Percentiles rank a stretch among this genome's conserved stretches.
phyloP scores from a whole-genome alignment of 306 rosid species.

The Vicia faba region DNA sequence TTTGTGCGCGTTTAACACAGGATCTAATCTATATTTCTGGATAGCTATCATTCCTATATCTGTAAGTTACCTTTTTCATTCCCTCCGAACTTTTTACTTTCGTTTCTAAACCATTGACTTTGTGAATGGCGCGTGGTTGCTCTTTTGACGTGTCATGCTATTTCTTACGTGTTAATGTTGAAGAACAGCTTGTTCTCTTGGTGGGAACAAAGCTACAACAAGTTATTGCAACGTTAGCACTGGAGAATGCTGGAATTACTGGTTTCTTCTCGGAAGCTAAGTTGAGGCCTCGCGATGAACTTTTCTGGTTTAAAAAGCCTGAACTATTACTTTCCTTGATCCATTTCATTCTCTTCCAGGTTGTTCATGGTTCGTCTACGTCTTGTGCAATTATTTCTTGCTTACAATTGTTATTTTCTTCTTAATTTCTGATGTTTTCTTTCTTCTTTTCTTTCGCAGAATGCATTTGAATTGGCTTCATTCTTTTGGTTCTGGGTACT shows the following conservation, averaged over 20 bases:
- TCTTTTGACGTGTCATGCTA: slow-evolving; percentile 17
- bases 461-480: slow-evolving; percentile 95
- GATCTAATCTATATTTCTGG: slow-evolving; percentile 98
- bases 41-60: slow-evolving; percentile 84
- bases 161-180: slow-evolving; percentile 36
- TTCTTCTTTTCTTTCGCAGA: slow-evolving; percentile 55
- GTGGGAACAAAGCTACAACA: slow-evolving; percentile 95
- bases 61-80: slow-evolving; percentile 54
- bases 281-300: slow-evolving; percentile 93
- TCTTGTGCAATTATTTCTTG: slow-evolving; percentile 28
- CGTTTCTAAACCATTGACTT: slow-evolving; percentile 7
- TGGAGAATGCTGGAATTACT: slow-evolving; percentile 83
- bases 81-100: slow-evolving; percentile 1
- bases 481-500: slow-evolving; percentile 99
- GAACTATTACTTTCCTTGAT: slow-evolving; percentile 85
- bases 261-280: slow-evolving; percentile 57
- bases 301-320: slow-evolving; percentile 97
- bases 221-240: slow-evolving; percentile 85
- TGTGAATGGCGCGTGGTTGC: slow-evolving; percentile 10
- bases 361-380: slow-evolving; percentile 37
- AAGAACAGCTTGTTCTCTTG: slow-evolving; percentile 80
- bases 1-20: slow-evolving; percentile 47
- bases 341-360: slow-evolving; percentile 98
- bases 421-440: slow-evolving; percentile 21
- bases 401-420: slow-evolving; percentile 10